These are phyloP conservation scores for Aspergillus ostianus DNA, from an alignment of 495 filamentous ascomycete species.

Conservation along the genomic window DNA sequence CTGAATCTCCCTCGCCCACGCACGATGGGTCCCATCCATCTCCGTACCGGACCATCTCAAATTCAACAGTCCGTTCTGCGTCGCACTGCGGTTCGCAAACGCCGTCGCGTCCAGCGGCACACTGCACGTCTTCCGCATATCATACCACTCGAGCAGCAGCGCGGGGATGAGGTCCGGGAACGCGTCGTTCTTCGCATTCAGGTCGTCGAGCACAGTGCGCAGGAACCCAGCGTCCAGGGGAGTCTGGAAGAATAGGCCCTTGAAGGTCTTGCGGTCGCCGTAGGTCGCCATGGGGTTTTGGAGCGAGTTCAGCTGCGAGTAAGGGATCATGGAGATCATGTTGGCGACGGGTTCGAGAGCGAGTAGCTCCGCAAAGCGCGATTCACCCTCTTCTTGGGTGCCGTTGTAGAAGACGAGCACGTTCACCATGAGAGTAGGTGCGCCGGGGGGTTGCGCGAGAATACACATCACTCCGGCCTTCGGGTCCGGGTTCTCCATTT, in stretches of 20 bases:
- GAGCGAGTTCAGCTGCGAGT: constrained; percentile 41
- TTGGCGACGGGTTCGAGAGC: constrained; percentile 36
- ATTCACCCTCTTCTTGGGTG: constrained; percentile 35
- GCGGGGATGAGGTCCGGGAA: constrained; percentile 25
- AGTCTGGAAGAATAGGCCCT: constrained; percentile 48
- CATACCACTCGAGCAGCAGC: constrained; percentile 33
- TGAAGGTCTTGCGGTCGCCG: constrained; percentile 44
- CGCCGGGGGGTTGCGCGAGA: constrained; percentile 35
- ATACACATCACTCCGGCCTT: constrained; percentile 40
- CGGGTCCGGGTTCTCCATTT: constrained; percentile 30
- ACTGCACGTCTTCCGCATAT: constrained; percentile 35
- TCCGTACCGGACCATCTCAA: constrained; percentile 31
- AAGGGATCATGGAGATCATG: constrained; percentile 40
- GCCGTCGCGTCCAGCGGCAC: constrained; percentile 25
- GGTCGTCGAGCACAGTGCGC: constrained; percentile 36
- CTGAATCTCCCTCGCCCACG: constrained; percentile 31
- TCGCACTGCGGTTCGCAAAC: constrained; percentile 30
- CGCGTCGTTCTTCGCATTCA: constrained; percentile 30
- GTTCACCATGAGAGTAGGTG: constrained; percentile 37
- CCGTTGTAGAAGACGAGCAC: constrained; percentile 53
- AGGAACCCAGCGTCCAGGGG: constrained; percentile 36
- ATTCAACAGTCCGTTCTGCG: constrained; percentile 37
- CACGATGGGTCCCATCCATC: constrained; percentile 29
- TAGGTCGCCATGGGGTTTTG: constrained; percentile 41
- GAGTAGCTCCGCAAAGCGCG: constrained; percentile 38